These are phyloP conservation scores for Liriodendron chinense DNA, from an alignment of 164 flowering plant genomes.

Conservation along the genomic window DNA sequence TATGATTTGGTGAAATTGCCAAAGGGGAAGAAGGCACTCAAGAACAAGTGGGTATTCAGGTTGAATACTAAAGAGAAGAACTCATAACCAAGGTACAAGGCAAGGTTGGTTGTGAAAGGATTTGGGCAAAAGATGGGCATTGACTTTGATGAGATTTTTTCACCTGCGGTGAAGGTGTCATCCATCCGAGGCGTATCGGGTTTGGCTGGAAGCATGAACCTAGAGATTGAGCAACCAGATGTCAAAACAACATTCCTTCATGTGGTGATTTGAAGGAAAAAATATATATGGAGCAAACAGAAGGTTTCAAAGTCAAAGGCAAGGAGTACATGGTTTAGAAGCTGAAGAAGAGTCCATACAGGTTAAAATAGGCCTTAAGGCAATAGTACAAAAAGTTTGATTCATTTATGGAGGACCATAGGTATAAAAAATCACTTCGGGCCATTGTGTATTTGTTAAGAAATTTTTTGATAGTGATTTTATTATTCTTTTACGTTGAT, in stretches of 20 bases:
- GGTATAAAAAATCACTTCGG: neutral
- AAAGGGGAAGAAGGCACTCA: constrained; percentile 1
- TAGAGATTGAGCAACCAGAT: neutral
- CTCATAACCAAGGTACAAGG: constrained; percentile 8
- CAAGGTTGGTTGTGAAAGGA: constrained; percentile 9
- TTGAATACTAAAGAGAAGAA: constrained; percentile 2
- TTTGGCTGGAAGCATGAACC: constrained; percentile 3
- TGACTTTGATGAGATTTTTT: constrained; percentile 8
- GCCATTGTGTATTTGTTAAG: neutral
- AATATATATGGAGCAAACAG: no score
- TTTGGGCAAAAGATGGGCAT: constrained; percentile 3
- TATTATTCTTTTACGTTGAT: constrained; percentile 1
- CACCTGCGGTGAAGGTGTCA: neutral
- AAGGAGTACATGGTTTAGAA: constrained; percentile 2
- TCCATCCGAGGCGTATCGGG: neutral
- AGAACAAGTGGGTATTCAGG: constrained; percentile 4
- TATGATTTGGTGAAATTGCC: neutral
- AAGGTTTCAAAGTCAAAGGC: neutral
- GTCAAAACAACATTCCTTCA: neutral
- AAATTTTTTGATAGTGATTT: neutral
- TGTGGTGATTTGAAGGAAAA: no score
- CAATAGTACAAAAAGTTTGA: neutral
- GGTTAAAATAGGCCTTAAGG: neutral
- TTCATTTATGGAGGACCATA: neutral
- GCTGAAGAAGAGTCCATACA: no score